Conservation (phyloP, 2,329 filamentous ascomycete genomes). For the Ampelomyces quisqualis region DNA sequence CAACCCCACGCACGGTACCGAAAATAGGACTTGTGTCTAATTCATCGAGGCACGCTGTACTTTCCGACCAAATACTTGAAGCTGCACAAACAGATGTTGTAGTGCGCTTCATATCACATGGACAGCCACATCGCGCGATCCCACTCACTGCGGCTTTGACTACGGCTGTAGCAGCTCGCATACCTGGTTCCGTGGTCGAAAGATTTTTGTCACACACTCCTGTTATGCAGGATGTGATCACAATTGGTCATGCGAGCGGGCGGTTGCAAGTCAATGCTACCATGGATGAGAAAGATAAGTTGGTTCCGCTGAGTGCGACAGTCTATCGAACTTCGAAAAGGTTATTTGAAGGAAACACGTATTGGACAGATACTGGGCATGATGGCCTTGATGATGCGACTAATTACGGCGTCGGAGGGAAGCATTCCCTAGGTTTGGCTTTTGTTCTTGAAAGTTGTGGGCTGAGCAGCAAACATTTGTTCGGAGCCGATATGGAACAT, state of each 20-base stretch:
- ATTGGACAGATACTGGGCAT: slow-evolving; percentile 2
- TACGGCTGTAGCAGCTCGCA: slow-evolving; percentile 45
- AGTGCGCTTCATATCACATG: slow-evolving; percentile 48
- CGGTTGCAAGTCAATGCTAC: not conserved
- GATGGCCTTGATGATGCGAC: not conserved
- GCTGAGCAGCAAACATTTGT: not conserved
- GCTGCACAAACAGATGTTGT: slow-evolving; percentile 42
- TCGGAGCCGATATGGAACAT: not conserved
- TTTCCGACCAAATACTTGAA: slow-evolving; percentile 43
- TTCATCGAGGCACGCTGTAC: slow-evolving; percentile 40
- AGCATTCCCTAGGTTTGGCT: slow-evolving; percentile 26
- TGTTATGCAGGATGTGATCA: slow-evolving; percentile 35
- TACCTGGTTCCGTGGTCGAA: slow-evolving; percentile 42
- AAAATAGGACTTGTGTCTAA: slow-evolving; percentile 61
- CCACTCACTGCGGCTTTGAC: slow-evolving; percentile 48
- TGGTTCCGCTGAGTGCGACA: not conserved
- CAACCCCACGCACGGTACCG: slow-evolving; percentile 59
- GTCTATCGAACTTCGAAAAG: not conserved
- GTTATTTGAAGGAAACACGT: not conserved
- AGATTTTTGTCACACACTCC: slow-evolving; percentile 28
- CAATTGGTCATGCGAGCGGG: slow-evolving; percentile 45
- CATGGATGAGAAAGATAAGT: not conserved
- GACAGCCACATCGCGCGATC: slow-evolving; percentile 48
- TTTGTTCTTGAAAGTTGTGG: slow-evolving; percentile 21
- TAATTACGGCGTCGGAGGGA: slow-evolving; percentile 8